phyloP scores from a whole-genome alignment of 2,329 filamentous ascomycete genomes.

The Calonectria pseudoturangicola region DNA sequence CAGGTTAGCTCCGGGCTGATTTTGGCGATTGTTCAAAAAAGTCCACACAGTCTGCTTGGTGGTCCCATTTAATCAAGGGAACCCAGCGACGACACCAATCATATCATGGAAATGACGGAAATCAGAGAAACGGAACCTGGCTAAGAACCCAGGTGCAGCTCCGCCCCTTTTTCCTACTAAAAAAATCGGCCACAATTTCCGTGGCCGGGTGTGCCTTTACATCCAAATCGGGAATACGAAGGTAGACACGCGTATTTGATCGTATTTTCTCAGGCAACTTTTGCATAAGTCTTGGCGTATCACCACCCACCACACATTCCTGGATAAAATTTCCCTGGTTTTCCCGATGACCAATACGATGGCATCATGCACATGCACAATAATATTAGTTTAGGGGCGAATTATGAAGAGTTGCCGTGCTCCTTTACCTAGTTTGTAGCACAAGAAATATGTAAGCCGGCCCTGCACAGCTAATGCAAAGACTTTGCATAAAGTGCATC shows the following conservation, averaged over 20 bases:
- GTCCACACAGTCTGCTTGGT: no score
- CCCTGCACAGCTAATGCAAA: neutral
- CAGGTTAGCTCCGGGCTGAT: no score
- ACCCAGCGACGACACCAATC: no score
- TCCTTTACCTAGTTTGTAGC: no score
- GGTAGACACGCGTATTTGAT: conserved; percentile 1
- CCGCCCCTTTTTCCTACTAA: neutral
- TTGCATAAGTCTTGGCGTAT: no score
- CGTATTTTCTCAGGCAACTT: neutral
- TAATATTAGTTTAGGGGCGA: no score
- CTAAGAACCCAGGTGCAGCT: neutral
- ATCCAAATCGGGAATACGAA: conserved; percentile 7
- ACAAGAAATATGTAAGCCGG: neutral
- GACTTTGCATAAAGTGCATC: neutral
- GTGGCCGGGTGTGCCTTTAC: neutral
- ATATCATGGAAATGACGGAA: no score
- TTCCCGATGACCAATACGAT: neutral
- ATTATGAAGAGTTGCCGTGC: no score
- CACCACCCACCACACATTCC: neutral
- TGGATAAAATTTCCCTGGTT: neutral
- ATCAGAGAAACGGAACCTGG: no score
- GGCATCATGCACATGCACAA: neutral
- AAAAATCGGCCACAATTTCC: neutral
- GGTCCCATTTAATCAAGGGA: no score
- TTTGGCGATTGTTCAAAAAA: no score